Evolutionary conservation across 257 asterid species (phyloP).

Genomic region (Solanum medicagineum): DNA sequence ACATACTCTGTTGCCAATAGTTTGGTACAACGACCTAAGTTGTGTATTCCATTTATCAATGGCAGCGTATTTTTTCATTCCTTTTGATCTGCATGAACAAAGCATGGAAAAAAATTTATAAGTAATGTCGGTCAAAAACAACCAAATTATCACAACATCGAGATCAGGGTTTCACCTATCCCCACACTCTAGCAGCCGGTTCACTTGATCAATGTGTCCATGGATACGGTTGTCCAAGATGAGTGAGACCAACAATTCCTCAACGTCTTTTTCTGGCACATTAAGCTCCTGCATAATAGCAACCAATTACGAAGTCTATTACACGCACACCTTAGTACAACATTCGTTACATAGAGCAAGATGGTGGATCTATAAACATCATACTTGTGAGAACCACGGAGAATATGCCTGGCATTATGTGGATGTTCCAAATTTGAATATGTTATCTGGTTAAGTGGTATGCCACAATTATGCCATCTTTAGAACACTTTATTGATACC

Average conservation of each 20-base stretch:
- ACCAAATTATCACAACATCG: neutral
- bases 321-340: neutral
- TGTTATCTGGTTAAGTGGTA: neutral
- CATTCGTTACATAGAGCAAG: neutral
- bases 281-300: conserved; percentile 66
- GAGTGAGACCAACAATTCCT: conserved; percentile 81
- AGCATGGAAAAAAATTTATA: neutral
- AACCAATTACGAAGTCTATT: neutral
- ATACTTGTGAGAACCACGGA: neutral
- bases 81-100: conserved; percentile 55
- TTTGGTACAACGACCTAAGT: conserved; percentile 71
- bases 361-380: neutral
- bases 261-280: conserved; percentile 94
- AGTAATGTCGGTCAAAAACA: neutral
- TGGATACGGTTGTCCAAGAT: conserved; percentile 80
- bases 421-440: neutral
- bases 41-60: conserved; percentile 93
- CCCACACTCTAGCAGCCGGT: conserved; percentile 82
- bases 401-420: neutral
- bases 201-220: conserved; percentile 97
- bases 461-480: neutral
- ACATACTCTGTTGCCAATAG: conserved; percentile 69
- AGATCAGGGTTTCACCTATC: conserved; percentile 50
- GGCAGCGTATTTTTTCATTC: conserved; percentile 85
- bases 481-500: neutral